phyloP scores from a whole-genome alignment of 1,284 basidiomycete genomes.

The Malassezia restricta region DNA sequence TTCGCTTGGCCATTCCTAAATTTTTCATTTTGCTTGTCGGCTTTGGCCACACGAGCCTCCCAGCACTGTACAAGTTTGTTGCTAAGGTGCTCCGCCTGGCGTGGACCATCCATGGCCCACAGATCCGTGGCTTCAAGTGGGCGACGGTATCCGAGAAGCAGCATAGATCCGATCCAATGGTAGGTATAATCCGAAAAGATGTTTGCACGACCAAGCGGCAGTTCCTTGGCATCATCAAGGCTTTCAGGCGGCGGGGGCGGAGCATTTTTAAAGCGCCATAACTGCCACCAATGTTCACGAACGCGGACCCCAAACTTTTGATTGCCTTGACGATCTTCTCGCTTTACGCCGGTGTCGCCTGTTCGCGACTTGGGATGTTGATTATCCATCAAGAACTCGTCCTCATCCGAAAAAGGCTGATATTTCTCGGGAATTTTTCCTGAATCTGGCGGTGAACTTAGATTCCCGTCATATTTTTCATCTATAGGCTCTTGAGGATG shows the following conservation, averaged over 20 bases:
- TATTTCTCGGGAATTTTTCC: background rate
- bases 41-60: slow-evolving; percentile 54
- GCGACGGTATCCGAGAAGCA: slow-evolving; percentile 59
- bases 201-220: slow-evolving; percentile 53
- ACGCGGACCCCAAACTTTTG: slow-evolving; percentile 28
- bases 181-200: slow-evolving; percentile 54
- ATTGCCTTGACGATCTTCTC: slow-evolving; percentile 18
- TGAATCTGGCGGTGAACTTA: background rate
- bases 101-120: slow-evolving; percentile 59
- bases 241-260: slow-evolving; percentile 44
- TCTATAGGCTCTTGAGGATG: background rate
- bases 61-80: slow-evolving; percentile 57
- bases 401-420: background rate
- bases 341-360: background rate
- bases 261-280: slow-evolving; percentile 37
- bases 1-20: slow-evolving; percentile 57
- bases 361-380: background rate
- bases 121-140: slow-evolving; percentile 70
- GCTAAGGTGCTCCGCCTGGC: slow-evolving; percentile 54
- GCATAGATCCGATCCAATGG: slow-evolving; percentile 63
- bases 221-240: slow-evolving; percentile 53
- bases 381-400: background rate
- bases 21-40: slow-evolving; percentile 59
- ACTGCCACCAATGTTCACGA: slow-evolving; percentile 39
- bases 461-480: background rate